Evolutionary conservation across 2,329 filamentous ascomycete species (phyloP).

Genomic region (Colletotrichum salicis): DNA sequence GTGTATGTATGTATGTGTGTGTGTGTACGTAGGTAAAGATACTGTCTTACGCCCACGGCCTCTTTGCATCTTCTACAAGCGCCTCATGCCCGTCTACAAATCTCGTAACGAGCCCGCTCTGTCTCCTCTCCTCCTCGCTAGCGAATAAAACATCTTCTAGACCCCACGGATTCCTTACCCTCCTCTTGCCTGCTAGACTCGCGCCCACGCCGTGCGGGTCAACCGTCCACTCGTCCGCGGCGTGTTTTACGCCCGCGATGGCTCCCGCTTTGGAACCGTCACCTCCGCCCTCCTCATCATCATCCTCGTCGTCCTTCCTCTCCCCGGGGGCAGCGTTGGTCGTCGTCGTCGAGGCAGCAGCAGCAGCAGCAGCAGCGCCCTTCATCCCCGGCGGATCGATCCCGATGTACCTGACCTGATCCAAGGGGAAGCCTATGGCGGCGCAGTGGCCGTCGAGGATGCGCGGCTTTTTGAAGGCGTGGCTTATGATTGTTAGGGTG

Average conservation of each 20-base stretch:
- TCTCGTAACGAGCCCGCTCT: constrained; percentile 52
- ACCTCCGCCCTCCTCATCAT: neutral
- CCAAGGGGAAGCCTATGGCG: constrained; percentile 66
- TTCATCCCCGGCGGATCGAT: constrained; percentile 69
- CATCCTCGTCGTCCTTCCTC: constrained; percentile 8
- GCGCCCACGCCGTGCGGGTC: constrained; percentile 64
- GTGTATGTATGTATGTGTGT: neutral
- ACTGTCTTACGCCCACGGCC: constrained; percentile 51
- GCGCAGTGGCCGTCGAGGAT: constrained; percentile 72
- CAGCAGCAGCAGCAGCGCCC: constrained; percentile 19
- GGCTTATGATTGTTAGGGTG: constrained; percentile 72
- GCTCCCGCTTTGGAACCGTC: constrained; percentile 49
- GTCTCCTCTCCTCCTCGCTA: constrained; percentile 44
- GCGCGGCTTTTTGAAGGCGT: constrained; percentile 74
- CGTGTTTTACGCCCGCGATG: constrained; percentile 53
- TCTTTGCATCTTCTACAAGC: constrained; percentile 49
- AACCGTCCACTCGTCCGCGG: constrained; percentile 59
- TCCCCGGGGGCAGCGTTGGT: neutral
- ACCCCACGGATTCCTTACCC: constrained; percentile 60
- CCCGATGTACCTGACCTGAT: constrained; percentile 64
- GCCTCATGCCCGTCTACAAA: constrained; percentile 50
- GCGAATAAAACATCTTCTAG: constrained; percentile 57
- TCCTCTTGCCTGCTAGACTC: constrained; percentile 59
- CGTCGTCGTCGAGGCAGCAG: too few relatives aligned
- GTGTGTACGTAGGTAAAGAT: neutral